Conservation (phyloP, 2,329 filamentous ascomycete species). For the Dactylonectria estremocensis region DNA sequence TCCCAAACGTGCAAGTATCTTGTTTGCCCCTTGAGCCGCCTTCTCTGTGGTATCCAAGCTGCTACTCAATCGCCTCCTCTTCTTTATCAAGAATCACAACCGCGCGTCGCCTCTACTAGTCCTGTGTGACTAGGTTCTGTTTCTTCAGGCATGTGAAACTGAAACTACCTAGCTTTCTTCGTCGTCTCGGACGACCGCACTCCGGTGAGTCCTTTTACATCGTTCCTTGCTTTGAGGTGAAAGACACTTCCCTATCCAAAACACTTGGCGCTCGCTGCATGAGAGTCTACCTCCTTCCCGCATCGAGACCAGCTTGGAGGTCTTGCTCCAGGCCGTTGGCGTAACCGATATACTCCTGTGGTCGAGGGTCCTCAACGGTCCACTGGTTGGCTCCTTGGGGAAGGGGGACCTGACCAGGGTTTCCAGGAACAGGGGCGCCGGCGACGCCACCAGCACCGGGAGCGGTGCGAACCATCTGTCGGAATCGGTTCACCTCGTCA, state of each 20-base stretch:
- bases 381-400: constrained; percentile 67
- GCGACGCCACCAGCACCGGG: constrained; percentile 56
- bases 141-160: constrained; percentile 11
- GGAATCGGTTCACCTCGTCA: constrained; percentile 92
- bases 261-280: neutral
- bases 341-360: constrained; percentile 69
- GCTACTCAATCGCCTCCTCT: constrained; percentile 21
- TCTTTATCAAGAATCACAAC: neutral
- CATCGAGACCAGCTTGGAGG: constrained; percentile 64
- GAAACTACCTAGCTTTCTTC: constrained; percentile 27
- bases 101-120: constrained; percentile 13
- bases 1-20: constrained; percentile 23
- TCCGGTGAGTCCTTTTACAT: neutral
- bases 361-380: constrained; percentile 73
- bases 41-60: constrained; percentile 30
- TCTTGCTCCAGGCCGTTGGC: constrained; percentile 71
- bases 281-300: constrained; percentile 43
- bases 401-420: constrained; percentile 65
- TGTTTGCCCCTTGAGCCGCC: constrained; percentile 21
- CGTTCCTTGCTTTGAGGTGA: constrained; percentile 26
- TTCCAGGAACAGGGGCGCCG: constrained; percentile 55
- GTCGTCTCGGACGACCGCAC: neutral
- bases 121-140: constrained; percentile 11
- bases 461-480: constrained; percentile 71
- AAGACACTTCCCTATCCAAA: constrained; percentile 12